phyloP scores from a whole-genome alignment of 768 basidiomycete species.

The Rhodocollybia butyracea region DNA sequence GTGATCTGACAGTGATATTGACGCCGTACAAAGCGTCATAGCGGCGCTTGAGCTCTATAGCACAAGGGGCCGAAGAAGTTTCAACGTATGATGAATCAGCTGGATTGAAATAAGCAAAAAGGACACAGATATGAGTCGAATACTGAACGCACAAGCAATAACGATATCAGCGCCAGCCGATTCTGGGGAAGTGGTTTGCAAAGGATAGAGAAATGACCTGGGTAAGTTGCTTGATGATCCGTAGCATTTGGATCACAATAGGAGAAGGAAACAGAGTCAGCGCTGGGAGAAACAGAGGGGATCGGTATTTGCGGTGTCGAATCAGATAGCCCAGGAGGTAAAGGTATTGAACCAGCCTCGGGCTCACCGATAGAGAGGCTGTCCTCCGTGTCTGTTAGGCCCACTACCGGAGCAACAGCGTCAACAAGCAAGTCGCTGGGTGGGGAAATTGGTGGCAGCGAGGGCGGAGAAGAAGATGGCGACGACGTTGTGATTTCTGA shows the following conservation, averaged over 20 bases:
- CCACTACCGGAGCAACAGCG: no score
- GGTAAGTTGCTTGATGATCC: neutral
- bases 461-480: neutral
- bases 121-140: neutral
- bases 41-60: constrained; percentile 71
- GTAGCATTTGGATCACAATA: neutral
- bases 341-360: neutral
- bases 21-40: constrained; percentile 73
- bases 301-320: neutral
- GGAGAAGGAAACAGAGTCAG: constrained; percentile 2
- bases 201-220: neutral
- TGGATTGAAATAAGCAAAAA: constrained; percentile 21
- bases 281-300: neutral
- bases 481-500: neutral
- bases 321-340: neutral
- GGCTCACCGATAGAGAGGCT: neutral
- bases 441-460: neutral
- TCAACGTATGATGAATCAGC: constrained; percentile 79
- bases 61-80: constrained; percentile 72
- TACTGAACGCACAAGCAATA: constrained; percentile 50
- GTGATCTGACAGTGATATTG: constrained; percentile 63
- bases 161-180: constrained; percentile 54
- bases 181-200: constrained; percentile 39
- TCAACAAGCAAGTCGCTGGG: neutral
- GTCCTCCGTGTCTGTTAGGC: neutral